A percentile compares a stretch with the other conserved stretches of the same genome.
Evolutionary conservation across 495 filamentous ascomycete genomes (phyloP).

Genomic region (Cercophora samala): DNA sequence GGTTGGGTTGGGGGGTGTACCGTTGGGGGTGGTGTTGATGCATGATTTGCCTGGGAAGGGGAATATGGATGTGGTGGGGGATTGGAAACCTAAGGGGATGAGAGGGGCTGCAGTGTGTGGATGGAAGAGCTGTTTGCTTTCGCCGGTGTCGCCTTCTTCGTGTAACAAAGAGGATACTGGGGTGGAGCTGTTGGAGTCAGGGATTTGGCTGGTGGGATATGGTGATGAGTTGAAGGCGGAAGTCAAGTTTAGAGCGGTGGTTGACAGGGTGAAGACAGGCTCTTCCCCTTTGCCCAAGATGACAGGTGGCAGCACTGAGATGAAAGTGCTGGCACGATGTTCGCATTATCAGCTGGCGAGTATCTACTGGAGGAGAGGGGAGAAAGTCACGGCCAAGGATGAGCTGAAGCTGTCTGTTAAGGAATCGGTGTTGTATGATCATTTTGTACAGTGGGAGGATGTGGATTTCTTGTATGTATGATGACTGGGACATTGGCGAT

Average conservation of each 20-base stretch:
- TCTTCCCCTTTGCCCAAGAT: not conserved
- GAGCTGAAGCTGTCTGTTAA: not conserved
- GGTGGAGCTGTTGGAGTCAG: not conserved
- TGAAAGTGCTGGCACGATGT: not conserved
- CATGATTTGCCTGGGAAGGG: not conserved
- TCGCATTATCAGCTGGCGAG: conserved; percentile 1
- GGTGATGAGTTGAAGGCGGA: not conserved
- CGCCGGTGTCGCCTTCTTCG: not conserved
- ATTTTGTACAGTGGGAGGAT: not conserved
- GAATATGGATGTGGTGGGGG: not conserved
- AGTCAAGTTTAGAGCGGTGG: not conserved
- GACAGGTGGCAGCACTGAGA: not conserved
- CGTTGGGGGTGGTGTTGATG: not conserved
- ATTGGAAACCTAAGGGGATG: not conserved
- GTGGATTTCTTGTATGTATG: not conserved
- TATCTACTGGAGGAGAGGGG: not conserved
- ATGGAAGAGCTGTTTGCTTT: not conserved
- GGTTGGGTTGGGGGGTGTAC: not conserved
- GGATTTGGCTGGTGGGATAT: not conserved
- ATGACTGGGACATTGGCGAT: not conserved
- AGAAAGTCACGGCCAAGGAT: not conserved
- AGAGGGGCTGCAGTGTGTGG: not conserved
- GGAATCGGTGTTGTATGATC: not conserved
- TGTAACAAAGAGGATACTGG: not conserved
- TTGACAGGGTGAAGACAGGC: not conserved